Base-by-base conservation (phyloP, 495 filamentous ascomycete species). In the Delitschia confertaspora region DNA sequence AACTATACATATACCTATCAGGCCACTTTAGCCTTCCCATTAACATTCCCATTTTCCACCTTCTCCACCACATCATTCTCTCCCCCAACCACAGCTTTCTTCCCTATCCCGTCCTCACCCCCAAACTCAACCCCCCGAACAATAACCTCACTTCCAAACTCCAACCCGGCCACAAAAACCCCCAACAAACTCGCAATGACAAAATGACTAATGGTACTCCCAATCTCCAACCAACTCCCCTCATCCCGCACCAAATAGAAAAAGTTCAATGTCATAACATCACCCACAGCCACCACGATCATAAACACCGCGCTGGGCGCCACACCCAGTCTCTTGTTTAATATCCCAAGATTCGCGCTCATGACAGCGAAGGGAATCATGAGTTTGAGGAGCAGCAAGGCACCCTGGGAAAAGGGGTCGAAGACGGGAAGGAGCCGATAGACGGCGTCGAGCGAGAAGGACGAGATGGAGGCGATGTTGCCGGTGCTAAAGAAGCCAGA, bases 161-260 rank as follows among this genome's bases (percentile, higher is more conserved):
- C 93, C 44, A 99, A 66, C 16, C 70, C 80, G 1, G 87, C 83
- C 30, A 99, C 89, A 63, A 96, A 99, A 3, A 93, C 78, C 56
- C 86, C 88, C 25, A 96, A 60, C 54, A 83, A 49, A 59, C 87
- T 94, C 13, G 86, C 88, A 63, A 99, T 96, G 46, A 75, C 75
- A 61, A 95, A 99, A 54, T 95, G 85, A 53, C 75, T 91, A 47
- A 99, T 99, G 1, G 83, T 94, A 23, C 83, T 89, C 34, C 93
- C 93, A 57, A 96, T 99, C 55, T 99, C 93, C 38, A 99, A 66
- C 93, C 93, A 99, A 25, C 79, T 86, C 0, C 93, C 91, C 60
- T 96, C 88, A 59, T 99, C 93, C 42, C 79, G 79, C 5, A 99
- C 93, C 59, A 94, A 80, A 74, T 82, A 99, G 64, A 99, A 99